Evolutionary conservation across 106 monocot genomes (phyloP).

Genomic region (Dendrobium huoshanense): DNA sequence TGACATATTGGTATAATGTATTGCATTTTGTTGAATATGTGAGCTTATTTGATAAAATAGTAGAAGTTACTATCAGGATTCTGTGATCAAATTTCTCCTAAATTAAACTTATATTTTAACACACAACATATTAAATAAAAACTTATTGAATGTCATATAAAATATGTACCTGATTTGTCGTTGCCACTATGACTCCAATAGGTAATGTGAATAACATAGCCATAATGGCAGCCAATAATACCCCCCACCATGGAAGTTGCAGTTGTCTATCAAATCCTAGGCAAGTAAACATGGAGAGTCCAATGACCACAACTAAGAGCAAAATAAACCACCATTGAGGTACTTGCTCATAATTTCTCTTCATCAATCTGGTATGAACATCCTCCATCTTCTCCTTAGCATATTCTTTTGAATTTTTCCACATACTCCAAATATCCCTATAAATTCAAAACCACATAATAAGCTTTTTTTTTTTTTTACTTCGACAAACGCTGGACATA

Average conservation of each 20-base stretch:
- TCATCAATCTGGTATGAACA: background rate
- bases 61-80: no score
- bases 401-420: background rate
- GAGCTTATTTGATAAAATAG: no score
- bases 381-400: background rate
- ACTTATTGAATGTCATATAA: background rate
- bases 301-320: constrained; percentile 28
- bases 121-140: no score
- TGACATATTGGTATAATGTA: no score
- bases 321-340: constrained; percentile 77
- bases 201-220: constrained; percentile 72
- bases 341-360: constrained; percentile 25
- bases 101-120: no score
- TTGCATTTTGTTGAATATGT: no score
- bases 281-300: constrained; percentile 41
- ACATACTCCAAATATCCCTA: constrained; percentile 10
- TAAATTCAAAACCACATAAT: background rate
- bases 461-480: background rate
- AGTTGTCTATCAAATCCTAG: constrained; percentile 43
- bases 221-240: constrained; percentile 49
- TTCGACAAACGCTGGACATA: background rate
- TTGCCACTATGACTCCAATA: constrained; percentile 68
- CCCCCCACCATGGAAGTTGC: constrained; percentile 84
- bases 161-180: constrained; percentile 57
- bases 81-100: no score